A percentile compares a stretch with the other conserved stretches of the same genome.
These are phyloP conservation scores for Coniochaeta sp. DNA, from an alignment of 2,329 filamentous ascomycete genomes.

Conservation along the genomic window DNA sequence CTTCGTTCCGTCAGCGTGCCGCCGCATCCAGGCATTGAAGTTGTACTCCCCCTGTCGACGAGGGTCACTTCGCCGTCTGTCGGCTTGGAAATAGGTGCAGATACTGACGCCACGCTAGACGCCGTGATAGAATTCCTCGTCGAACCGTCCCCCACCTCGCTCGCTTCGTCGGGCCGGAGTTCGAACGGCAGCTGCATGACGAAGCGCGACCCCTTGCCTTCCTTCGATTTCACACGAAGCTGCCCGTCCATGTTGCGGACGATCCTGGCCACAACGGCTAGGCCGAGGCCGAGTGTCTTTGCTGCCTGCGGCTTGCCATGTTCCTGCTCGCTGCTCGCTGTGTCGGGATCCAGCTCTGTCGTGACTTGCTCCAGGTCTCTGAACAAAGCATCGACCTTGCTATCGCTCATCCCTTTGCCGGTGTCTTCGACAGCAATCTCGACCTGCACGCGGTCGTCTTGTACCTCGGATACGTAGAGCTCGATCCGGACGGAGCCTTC, in stretches of 20 bases:
- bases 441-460: conserved; percentile 51
- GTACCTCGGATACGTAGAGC: conserved; percentile 50
- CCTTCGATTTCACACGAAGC: conserved; percentile 73
- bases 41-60: conserved; percentile 37
- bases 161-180: conserved; percentile 39
- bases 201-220: conserved; percentile 75
- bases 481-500: conserved; percentile 64
- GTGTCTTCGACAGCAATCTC: conserved; percentile 70
- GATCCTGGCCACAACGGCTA: conserved; percentile 82
- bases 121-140: conserved; percentile 9
- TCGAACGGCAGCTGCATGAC: conserved; percentile 72
- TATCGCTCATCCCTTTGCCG: conserved; percentile 41
- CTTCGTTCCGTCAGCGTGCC: conserved; percentile 14
- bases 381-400: conserved; percentile 45
- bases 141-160: conserved; percentile 6
- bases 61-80: conserved; percentile 52
- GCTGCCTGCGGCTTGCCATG: conserved; percentile 19
- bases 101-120: conserved; percentile 21
- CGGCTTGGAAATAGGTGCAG: conserved; percentile 19
- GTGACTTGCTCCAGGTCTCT: conserved; percentile 52
- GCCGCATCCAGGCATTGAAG: background rate
- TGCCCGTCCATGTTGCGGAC: conserved; percentile 90
- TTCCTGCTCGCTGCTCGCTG: conserved; percentile 14
- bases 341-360: conserved; percentile 27
- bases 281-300: conserved; percentile 63